These are phyloP conservation scores for Xanthoparmelia taractica DNA, from an alignment of 495 filamentous ascomycete genomes.

Conservation along the genomic window DNA sequence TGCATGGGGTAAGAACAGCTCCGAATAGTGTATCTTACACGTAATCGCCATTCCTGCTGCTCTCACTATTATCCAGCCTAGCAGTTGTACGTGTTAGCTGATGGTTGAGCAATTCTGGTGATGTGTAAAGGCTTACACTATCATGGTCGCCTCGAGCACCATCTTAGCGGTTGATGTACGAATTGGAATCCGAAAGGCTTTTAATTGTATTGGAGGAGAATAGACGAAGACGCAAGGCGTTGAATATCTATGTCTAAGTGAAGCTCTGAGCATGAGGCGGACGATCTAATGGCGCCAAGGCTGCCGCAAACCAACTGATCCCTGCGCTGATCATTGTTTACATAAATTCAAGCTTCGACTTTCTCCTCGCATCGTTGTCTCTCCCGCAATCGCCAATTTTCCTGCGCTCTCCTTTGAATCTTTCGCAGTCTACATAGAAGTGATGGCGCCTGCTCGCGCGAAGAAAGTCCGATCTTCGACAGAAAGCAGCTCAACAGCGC, in stretches of 20 bases:
- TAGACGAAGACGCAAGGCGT: not conserved
- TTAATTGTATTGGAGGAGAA: not conserved
- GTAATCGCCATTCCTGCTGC: conserved; percentile 95
- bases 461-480: conserved; percentile 56
- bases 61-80: conserved; percentile 96
- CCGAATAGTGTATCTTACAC: conserved; percentile 38
- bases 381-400: not conserved
- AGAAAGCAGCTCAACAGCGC: conserved; percentile 29
- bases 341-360: not conserved
- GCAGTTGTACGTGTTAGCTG: conserved; percentile 25
- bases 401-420: not conserved
- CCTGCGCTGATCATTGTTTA: conserved; percentile 19
- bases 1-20: no score
- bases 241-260: not conserved
- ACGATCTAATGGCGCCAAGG: conserved; percentile 13
- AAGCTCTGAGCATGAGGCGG: not conserved
- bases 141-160: conserved; percentile 68
- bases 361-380: not conserved
- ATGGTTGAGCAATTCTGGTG: not conserved
- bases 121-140: conserved; percentile 46
- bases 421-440: no score
- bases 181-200: not conserved
- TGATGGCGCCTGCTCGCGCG: conserved; percentile 45
- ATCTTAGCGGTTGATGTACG: conserved; percentile 38
- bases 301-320: conserved; percentile 3